Base-by-base conservation (phyloP, 768 basidiomycete species). In the Roridomyces roridus region DNA sequence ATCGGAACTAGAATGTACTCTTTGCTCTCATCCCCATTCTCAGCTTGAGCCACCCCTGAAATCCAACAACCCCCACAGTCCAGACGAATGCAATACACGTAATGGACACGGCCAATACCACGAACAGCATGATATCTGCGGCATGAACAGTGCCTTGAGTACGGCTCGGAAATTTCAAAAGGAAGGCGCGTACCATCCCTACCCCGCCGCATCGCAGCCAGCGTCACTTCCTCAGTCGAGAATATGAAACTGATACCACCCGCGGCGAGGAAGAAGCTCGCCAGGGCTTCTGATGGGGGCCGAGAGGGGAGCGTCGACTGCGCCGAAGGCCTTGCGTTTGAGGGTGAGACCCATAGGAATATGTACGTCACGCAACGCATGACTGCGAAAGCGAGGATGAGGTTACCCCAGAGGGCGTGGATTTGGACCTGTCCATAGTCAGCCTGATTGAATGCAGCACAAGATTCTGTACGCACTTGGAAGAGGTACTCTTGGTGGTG, bases 231-330 rank as follows among this genome's bases (percentile, higher is more conserved):
- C 73, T 98, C 95, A 8, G 88, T 89, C 31, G 91, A 93, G 55
- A 94, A 83, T 71, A 96, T 92, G 74, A 98, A 98, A 45, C 87
- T 81, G 55, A 98, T 70, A 10, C 96, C 96, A 43, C 96, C 96
- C 48, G 88, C 89, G 6, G 94, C 84, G 46, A 96, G 78, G 74
- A 89, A 91, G 73, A 98, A 92, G 55, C 91, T 84, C 17, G 89
- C 92, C 31, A 98, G 74, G 6, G 89, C 89, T 76, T 98, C 96
- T 0, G 96, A 96, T 0, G 96, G 96, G 6, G 96, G 96, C 9
- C 94, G 86, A 14, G 91, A 92, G 2, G 96, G 96, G 14, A 93
- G 82, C 17, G 88, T 79, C 1, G 92, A 94, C 12, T 81, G 80
- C 8, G 93, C 89, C 11, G 95, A 94, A 25, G 81, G 79, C n/a